These are phyloP conservation scores for Entonaema liquescens DNA, from an alignment of 495 filamentous ascomycete genomes.

Conservation along the genomic window DNA sequence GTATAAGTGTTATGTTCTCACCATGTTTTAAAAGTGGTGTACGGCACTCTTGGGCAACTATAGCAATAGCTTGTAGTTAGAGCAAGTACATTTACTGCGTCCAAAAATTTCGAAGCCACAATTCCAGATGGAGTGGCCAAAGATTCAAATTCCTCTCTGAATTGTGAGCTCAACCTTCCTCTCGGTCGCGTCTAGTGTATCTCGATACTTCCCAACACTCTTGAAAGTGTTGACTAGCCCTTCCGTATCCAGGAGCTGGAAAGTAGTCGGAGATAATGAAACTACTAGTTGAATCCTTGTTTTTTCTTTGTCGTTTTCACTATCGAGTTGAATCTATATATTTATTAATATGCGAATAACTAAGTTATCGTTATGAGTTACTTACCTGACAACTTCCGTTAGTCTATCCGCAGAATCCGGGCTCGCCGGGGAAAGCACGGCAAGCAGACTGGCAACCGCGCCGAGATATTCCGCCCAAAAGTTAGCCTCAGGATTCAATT, in stretches of 20 bases:
- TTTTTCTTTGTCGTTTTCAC: constrained; percentile 42
- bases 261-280: constrained; percentile 36
- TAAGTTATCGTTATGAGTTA: background rate
- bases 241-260: constrained; percentile 36
- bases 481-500: constrained; percentile 44
- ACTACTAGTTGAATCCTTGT: constrained; percentile 46
- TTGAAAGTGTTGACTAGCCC: constrained; percentile 46
- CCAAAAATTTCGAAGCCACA: background rate
- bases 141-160: constrained; percentile 36
- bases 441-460: constrained; percentile 48
- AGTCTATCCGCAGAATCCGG: constrained; percentile 40
- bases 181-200: constrained; percentile 37
- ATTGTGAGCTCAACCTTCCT: constrained; percentile 37
- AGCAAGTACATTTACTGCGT: constrained; percentile 6
- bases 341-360: constrained; percentile 8
- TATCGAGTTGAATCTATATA: constrained; percentile 43
- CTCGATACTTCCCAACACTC: constrained; percentile 39
- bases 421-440: constrained; percentile 46
- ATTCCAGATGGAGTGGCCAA: constrained; percentile 1
- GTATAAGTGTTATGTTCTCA: constrained; percentile 20
- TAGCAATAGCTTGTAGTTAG: constrained; percentile 19
- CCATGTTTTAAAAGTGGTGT: constrained; percentile 15
- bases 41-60: constrained; percentile 17
- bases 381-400: constrained; percentile 46
- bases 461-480: constrained; percentile 60